Evolutionary conservation across 768 basidiomycete genomes (phyloP).

Genomic region (Auriculariales sp.): DNA sequence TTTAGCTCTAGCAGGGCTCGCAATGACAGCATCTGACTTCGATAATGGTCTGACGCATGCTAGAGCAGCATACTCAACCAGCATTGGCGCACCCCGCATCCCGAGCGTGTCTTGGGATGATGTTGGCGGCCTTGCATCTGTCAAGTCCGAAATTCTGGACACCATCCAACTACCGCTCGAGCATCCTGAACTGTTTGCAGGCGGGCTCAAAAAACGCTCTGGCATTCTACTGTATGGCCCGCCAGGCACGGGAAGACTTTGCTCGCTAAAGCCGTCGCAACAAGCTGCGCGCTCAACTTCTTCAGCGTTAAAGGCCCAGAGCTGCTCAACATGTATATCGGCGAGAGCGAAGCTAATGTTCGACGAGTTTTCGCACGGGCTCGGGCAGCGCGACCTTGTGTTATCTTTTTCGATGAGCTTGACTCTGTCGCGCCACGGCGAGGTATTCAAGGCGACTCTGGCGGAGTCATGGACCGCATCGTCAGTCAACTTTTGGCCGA

Average conservation of each 20-base stretch:
- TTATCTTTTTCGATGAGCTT: slow-evolving; percentile 94
- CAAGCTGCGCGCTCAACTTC: slow-evolving; percentile 88
- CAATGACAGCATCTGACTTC: slow-evolving; percentile 45
- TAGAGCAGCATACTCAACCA: slow-evolving; percentile 70
- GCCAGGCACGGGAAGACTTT: slow-evolving; percentile 94
- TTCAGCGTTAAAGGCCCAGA: slow-evolving; percentile 97
- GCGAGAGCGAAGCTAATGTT: slow-evolving; percentile 96
- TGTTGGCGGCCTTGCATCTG: slow-evolving; percentile 76
- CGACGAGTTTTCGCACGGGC: slow-evolving; percentile 83
- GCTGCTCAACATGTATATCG: slow-evolving; percentile 95
- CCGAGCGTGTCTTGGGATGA: slow-evolving; percentile 96
- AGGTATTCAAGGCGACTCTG: slow-evolving; percentile 90
- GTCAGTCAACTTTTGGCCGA: slow-evolving; percentile 91
- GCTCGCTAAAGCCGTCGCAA: slow-evolving; percentile 91
- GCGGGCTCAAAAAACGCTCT: slow-evolving; percentile 89
- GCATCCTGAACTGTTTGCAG: slow-evolving; percentile 77
- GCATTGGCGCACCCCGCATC: slow-evolving; percentile 93
- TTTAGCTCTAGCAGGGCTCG: slow-evolving; percentile 20
- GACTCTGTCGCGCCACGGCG: slow-evolving; percentile 91
- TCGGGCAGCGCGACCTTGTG: slow-evolving; percentile 82
- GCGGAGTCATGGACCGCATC: slow-evolving; percentile 96
- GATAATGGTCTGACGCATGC: slow-evolving; percentile 55
- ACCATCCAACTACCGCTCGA: slow-evolving; percentile 89
- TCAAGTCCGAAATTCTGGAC: slow-evolving; percentile 88
- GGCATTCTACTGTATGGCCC: slow-evolving; percentile 89